Evolutionary conservation across 2,329 filamentous ascomycete genomes (phyloP).

Genomic region (Pseudogymnoascus sp.): DNA sequence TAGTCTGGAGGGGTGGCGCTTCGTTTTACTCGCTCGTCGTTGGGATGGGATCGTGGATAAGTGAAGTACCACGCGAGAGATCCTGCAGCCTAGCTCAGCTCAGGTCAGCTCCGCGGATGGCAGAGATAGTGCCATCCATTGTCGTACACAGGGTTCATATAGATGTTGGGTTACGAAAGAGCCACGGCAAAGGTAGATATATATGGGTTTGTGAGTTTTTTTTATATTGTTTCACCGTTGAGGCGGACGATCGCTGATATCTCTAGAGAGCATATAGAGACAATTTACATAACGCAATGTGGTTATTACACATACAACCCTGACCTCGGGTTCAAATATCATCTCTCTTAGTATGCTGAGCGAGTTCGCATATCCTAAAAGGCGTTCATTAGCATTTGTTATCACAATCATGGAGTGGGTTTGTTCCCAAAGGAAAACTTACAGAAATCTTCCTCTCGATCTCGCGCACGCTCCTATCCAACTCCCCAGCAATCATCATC

Average conservation of each 20-base stretch:
- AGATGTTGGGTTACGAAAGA: not conserved
- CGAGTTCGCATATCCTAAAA: conserved; percentile 48
- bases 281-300: conserved; percentile 4
- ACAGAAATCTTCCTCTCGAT: conserved; percentile 92
- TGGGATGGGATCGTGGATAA: not conserved
- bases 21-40: not conserved
- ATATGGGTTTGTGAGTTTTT: not conserved
- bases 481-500: conserved; percentile 85
- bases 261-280: not conserved
- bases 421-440: conserved; percentile 24
- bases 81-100: not conserved
- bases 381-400: conserved; percentile 16
- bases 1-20: not conserved
- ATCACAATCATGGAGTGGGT: not conserved
- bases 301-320: conserved; percentile 4
- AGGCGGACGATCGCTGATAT: not conserved
- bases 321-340: not conserved
- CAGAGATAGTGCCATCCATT: not conserved
- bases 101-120: not conserved
- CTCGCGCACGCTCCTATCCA: conserved; percentile 84
- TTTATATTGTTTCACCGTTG: not conserved
- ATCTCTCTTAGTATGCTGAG: conserved; percentile 39
- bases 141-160: not conserved
- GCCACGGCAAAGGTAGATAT: not conserved
- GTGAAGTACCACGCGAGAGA: not conserved